Percentiles rank a stretch among this genome's conserved stretches.
Conservation (phyloP, 2,329 filamentous ascomycete genomes). For the Fusarium domesticum region DNA sequence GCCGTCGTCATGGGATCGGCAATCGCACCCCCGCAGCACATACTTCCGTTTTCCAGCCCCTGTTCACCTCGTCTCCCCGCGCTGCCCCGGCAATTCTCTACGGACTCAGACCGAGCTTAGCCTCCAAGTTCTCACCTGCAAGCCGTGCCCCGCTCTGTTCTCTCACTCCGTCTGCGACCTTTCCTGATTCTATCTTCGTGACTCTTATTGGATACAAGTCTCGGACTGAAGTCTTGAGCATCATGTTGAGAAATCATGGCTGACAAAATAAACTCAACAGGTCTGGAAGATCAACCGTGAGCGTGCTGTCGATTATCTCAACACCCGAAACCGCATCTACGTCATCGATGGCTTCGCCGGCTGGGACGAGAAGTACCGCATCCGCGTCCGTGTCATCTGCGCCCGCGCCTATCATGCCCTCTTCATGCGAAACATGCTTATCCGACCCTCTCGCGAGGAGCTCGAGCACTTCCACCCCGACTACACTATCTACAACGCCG, state of each 20-base stretch:
- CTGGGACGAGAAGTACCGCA: slow-evolving; percentile 98
- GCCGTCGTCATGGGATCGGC: slow-evolving; percentile 28
- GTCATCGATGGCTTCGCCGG: slow-evolving; percentile 96
- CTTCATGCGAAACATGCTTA: slow-evolving; percentile 99
- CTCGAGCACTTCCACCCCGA: slow-evolving; percentile 97
- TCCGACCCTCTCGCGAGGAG: slow-evolving; percentile 86
- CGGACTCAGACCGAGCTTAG: slow-evolving; percentile 22
- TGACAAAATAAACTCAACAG: slow-evolving; percentile 48
- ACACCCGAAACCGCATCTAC: slow-evolving; percentile 98
- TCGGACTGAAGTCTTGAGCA: slow-evolving; percentile 6
- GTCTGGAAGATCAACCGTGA: slow-evolving; percentile 99
- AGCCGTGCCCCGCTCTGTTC: slow-evolving; percentile 21
- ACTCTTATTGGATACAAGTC: slow-evolving; percentile 11
- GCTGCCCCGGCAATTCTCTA: slow-evolving; percentile 9
- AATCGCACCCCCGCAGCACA: slow-evolving; percentile 28
- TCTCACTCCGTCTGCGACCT: slow-evolving; percentile 23
- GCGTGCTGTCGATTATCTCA: slow-evolving; percentile 97
- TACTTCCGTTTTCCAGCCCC: slow-evolving; percentile 10
- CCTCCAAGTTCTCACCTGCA: slow-evolving; percentile 19
- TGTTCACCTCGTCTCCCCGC: slow-evolving; percentile 15
- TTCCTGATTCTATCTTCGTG: slow-evolving; percentile 19
- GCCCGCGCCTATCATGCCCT: slow-evolving; percentile 98
- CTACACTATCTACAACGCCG: slow-evolving; percentile 99
- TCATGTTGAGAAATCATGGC: slow-evolving; percentile 7
- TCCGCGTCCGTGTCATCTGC: slow-evolving; percentile 96